Conservation (phyloP, 148 eudicot genomes). For the Heliamphora exappendiculata region DNA sequence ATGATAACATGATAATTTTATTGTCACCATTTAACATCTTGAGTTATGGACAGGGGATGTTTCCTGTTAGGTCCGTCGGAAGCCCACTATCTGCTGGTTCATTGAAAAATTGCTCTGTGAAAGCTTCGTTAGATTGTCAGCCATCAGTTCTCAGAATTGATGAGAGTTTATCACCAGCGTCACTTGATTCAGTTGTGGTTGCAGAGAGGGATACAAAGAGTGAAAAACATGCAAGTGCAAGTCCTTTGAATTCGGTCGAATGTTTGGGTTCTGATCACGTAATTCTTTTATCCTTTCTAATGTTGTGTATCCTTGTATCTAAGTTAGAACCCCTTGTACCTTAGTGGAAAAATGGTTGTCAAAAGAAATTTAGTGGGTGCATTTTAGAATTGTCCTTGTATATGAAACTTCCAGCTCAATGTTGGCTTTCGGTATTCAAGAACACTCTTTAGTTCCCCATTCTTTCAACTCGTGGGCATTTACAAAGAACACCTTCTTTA, state of each 20-base stretch:
- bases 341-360: no score
- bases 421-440: not conserved
- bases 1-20: not conserved
- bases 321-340: no score
- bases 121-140: slow-evolving; percentile 48
- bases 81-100: slow-evolving; percentile 50
- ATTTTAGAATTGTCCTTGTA: no score
- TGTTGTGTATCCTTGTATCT: no score
- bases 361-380: no score
- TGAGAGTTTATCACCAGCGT: slow-evolving; percentile 63
- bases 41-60: slow-evolving; percentile 33
- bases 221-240: slow-evolving; percentile 45
- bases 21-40: not conserved
- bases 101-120: slow-evolving; percentile 43
- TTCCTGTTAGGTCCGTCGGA: slow-evolving; percentile 50
- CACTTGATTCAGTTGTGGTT: slow-evolving; percentile 63
- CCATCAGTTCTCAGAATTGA: slow-evolving; percentile 41
- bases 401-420: not conserved
- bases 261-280: slow-evolving; percentile 63
- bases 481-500: not conserved
- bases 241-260: slow-evolving; percentile 49
- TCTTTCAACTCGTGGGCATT: not conserved
- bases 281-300: slow-evolving; percentile 11
- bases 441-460: not conserved
- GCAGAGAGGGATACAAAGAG: slow-evolving; percentile 45